Conservation (phyloP, 257 asterid genomes). For the Rubia yunnanensis region DNA sequence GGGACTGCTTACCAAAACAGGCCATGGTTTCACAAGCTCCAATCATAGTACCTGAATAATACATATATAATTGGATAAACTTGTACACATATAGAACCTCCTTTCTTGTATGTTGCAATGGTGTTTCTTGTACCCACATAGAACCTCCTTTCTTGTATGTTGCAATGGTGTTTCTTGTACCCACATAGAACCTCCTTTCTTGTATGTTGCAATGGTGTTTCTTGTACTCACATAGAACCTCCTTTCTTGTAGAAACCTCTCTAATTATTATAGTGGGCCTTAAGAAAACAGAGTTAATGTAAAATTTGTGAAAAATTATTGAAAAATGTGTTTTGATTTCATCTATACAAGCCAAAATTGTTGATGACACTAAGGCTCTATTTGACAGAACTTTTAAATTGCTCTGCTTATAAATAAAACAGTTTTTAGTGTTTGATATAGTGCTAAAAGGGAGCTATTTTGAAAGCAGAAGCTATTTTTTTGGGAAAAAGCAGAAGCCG, state of each 20-base stretch:
- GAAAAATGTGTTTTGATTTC: background rate
- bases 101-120: constrained; percentile 1
- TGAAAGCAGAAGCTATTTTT: too few relatives aligned
- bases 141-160: background rate
- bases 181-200: background rate
- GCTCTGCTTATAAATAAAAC: too few relatives aligned
- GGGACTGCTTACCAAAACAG: constrained; percentile 48
- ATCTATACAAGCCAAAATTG: constrained; percentile 4
- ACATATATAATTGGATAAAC: background rate
- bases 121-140: background rate
- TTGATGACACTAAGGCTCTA: too few relatives aligned
- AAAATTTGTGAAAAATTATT: too few relatives aligned
- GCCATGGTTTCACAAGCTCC: constrained; percentile 54
- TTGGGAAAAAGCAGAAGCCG: too few relatives aligned
- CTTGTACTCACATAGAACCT: background rate
- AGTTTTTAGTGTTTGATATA: too few relatives aligned
- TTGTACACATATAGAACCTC: background rate
- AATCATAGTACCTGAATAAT: constrained; percentile 39
- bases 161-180: background rate
- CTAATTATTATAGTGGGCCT: too few relatives aligned
- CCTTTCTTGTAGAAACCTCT: too few relatives aligned
- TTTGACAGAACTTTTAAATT: too few relatives aligned
- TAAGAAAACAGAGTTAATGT: too few relatives aligned
- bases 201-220: constrained; percentile 1
- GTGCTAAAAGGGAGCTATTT: too few relatives aligned